Percentiles rank a stretch among this genome's conserved stretches.
These are phyloP conservation scores for Lipomyces chichibuensis DNA, from an alignment of 805 yeast genomes.

Conservation along the genomic window DNA sequence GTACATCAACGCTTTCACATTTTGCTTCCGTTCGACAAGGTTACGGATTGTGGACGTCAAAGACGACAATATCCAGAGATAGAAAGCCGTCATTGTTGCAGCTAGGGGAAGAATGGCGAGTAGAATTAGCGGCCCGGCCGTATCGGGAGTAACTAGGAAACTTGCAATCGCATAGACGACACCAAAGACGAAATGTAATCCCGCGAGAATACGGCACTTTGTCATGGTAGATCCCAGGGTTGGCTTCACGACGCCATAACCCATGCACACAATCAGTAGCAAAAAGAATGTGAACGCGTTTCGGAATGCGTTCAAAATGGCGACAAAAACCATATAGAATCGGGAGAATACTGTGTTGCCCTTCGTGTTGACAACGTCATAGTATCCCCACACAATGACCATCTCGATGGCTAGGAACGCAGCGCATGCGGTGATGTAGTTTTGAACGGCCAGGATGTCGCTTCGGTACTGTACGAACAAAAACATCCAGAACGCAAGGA, in stretches of 20 bases:
- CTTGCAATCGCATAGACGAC: constrained; percentile 57
- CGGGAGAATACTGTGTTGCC: constrained; percentile 61
- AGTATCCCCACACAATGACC: constrained; percentile 87
- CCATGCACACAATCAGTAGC: constrained; percentile 80
- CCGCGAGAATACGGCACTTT: constrained; percentile 64
- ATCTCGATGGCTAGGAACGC: constrained; percentile 82
- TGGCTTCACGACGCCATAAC: constrained; percentile 89
- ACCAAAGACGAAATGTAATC: constrained; percentile 58
- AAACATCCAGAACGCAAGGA: constrained; percentile 80
- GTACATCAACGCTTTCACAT: constrained; percentile 88
- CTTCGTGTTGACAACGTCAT: constrained; percentile 72
- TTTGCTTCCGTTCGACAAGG: constrained; percentile 82
- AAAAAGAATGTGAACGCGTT: constrained; percentile 87
- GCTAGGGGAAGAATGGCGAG: constrained; percentile 72
- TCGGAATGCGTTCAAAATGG: constrained; percentile 77
- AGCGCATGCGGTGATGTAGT: constrained; percentile 84
- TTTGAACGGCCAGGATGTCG: constrained; percentile 86
- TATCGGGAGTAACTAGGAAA: constrained; percentile 55
- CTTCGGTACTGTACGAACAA: constrained; percentile 82
- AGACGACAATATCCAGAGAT: constrained; percentile 71
- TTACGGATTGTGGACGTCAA: constrained; percentile 73
- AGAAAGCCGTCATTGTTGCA: constrained; percentile 69
- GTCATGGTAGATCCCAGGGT: constrained; percentile 80
- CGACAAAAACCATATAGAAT: constrained; percentile 74
- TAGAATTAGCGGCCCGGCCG: constrained; percentile 54